Percentiles rank a stretch among this genome's conserved stretches.
phyloP scores from a whole-genome alignment of 2,329 filamentous ascomycete genomes.

The Penicillium sp. region DNA sequence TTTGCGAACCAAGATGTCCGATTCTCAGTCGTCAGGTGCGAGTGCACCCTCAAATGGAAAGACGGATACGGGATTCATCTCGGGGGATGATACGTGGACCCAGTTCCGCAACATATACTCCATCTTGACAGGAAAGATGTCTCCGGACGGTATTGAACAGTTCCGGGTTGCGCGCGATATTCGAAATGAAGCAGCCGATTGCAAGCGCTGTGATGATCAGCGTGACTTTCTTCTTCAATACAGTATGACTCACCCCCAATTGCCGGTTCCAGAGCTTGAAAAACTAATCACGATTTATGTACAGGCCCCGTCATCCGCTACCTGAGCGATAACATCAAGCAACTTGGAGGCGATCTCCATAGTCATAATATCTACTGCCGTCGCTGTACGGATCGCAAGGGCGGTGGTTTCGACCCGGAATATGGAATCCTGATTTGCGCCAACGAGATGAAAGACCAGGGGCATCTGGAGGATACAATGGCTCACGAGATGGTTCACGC shows the following conservation, averaged over 20 bases:
- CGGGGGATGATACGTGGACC: slow-evolving; percentile 48
- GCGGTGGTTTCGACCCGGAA: slow-evolving; percentile 82
- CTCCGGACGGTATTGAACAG: slow-evolving; percentile 68
- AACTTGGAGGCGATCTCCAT: slow-evolving; percentile 77
- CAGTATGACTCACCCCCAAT: slow-evolving; percentile 50
- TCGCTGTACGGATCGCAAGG: slow-evolving; percentile 73
- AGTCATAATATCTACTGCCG: slow-evolving; percentile 78
- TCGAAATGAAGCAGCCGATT: slow-evolving; percentile 76
- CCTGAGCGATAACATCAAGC: slow-evolving; percentile 77
- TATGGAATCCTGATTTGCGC: slow-evolving; percentile 92
- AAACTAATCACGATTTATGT: slow-evolving; percentile 8
- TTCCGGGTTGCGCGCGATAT: slow-evolving; percentile 79
- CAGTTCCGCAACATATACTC: slow-evolving; percentile 85
- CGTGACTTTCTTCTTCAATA: slow-evolving; percentile 83
- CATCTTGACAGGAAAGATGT: slow-evolving; percentile 75
- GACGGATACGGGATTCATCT: slow-evolving; percentile 41
- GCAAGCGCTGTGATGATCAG: slow-evolving; percentile 77
- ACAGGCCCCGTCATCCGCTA: slow-evolving; percentile 79
- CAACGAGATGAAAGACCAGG: slow-evolving; percentile 80
- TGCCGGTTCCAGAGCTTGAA: no score
- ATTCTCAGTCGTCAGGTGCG: slow-evolving; percentile 29
- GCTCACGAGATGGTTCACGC: slow-evolving; percentile 98
- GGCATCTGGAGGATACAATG: slow-evolving; percentile 89
- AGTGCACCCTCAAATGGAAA: slow-evolving; percentile 24
- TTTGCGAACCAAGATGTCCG: slow-evolving; percentile 33